Conservation (phyloP, 2,329 filamentous ascomycete species). For the Paecilomyces sp. region DNA sequence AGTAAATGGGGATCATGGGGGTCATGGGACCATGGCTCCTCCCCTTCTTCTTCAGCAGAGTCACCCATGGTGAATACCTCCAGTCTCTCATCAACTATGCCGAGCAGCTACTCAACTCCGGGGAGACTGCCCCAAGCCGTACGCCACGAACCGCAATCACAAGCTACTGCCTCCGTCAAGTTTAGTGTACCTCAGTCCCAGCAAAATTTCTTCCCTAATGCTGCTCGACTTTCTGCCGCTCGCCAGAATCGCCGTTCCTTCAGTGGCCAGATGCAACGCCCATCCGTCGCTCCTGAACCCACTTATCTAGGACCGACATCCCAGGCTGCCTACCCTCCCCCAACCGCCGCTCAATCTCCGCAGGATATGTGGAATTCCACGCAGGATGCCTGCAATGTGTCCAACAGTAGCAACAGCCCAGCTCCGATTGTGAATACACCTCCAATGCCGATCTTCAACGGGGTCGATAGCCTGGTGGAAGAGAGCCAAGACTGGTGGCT, state of each 20-base stretch:
- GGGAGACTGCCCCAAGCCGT: not conserved
- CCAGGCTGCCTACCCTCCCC: conserved; percentile 12
- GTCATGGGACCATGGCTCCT: conserved; percentile 33
- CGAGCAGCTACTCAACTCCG: not conserved
- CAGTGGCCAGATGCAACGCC: conserved; percentile 10
- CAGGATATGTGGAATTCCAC: conserved; percentile 28
- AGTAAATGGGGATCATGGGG: conserved; percentile 68
- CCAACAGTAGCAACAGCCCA: conserved; percentile 15
- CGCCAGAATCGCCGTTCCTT: conserved; percentile 11
- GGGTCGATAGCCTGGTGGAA: conserved; percentile 53
- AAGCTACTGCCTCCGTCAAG: conserved; percentile 6
- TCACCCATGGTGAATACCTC: conserved; percentile 13
- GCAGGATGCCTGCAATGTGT: conserved; percentile 13
- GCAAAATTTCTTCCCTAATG: conserved; percentile 3
- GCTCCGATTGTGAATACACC: conserved; percentile 35
- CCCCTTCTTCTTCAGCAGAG: conserved; percentile 20
- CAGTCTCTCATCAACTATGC: conserved; percentile 8
- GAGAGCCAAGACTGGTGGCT: conserved; percentile 61
- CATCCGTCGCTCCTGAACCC: conserved; percentile 21
- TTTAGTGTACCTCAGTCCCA: conserved; percentile 11
- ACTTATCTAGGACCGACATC: conserved; percentile 23
- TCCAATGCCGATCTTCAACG: conserved; percentile 50
- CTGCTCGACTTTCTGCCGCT: conserved; percentile 14
- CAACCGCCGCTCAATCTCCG: conserved; percentile 15
- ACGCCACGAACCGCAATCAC: conserved; percentile 3